Base-by-base conservation (phyloP, 1,284 basidiomycete genomes). In the Termitomyces sp. region DNA sequence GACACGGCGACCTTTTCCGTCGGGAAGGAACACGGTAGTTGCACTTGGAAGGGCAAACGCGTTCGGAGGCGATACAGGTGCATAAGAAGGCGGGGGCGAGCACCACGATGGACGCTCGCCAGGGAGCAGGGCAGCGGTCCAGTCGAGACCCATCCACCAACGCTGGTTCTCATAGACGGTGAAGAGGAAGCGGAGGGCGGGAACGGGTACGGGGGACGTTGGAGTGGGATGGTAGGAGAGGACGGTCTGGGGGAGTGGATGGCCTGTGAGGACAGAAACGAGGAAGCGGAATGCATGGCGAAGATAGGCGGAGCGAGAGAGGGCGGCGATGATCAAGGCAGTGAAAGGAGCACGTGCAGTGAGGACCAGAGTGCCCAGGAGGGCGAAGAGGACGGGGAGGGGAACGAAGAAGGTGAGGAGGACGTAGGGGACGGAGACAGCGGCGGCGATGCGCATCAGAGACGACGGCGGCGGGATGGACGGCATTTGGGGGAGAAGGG, bases 131-230 rank as follows among this genome's bases (percentile, higher is more conserved):
- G 94, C 93, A 2, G 91, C 89, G 0, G 94, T 96, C 92, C 92
- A 98, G 71, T 98, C 89, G 40, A 91, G 77, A 2, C 86, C 88
- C 76, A 91, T 80, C 89, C 89, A 92, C 95, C 94, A 98, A 4
- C 94, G 82, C 73, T 98, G 94, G 69, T 97, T 98, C 70, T 98
- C 94, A 67, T 92, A 89, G 30, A 97, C 73, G 36, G 88, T 91
- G 67, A 94, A 94, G 40, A 90, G 76, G 73, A 94, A 94, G 44
- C 90, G 87, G 24, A 92, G 67, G 9, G 74, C 68, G 44, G 73
- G 66, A 52, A 70, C 69, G 46, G 76, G 64, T 47, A 69, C 59
- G 12, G 71, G 59, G 0, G 72, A 63, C 3, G 73, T 68, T 10
- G 67, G 59, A 21, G 72, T 64, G 31, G 73, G 62, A 57, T 77